Conservation (phyloP, 345 rosid species). For the Combretum micranthum region DNA sequence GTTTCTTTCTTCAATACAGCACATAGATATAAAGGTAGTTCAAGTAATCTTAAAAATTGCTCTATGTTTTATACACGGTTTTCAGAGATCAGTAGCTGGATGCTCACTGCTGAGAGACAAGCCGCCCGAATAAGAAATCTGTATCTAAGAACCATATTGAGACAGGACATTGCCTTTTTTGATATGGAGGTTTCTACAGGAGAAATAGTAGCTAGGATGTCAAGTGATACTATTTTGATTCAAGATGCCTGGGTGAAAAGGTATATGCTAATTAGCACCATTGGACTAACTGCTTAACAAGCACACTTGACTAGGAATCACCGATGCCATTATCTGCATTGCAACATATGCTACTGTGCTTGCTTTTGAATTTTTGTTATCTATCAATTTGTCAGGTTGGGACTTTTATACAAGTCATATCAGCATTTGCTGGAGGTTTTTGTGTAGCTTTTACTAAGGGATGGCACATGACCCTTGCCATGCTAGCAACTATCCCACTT, state of each 20-base stretch:
- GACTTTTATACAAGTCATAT: slow-evolving; percentile 29
- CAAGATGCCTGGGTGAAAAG: slow-evolving; percentile 6
- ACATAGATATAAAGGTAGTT: too few relatives aligned
- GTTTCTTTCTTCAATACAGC: too few relatives aligned
- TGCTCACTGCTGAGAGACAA: not conserved
- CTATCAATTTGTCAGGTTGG: slow-evolving; percentile 30
- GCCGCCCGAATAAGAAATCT: not conserved
- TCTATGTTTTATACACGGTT: too few relatives aligned
- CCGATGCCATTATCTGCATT: too few relatives aligned
- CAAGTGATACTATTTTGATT: slow-evolving; percentile 1
- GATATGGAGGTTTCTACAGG: not conserved
- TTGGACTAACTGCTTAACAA: too few relatives aligned
- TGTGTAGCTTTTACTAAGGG: slow-evolving; percentile 30
- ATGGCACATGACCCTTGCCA: slow-evolving; percentile 47
- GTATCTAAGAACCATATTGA: slow-evolving; percentile 1
- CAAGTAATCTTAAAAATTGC: too few relatives aligned
- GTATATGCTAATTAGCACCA: too few relatives aligned
- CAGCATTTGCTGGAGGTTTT: slow-evolving; percentile 39
- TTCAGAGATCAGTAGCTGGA: not conserved
- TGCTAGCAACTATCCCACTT: slow-evolving; percentile 32
- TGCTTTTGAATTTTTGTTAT: too few relatives aligned
- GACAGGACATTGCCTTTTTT: slow-evolving; percentile 2
- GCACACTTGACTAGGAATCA: too few relatives aligned
- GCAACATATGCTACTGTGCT: too few relatives aligned
- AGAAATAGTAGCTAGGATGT: slow-evolving; percentile 1